These are phyloP conservation scores for Rutstroemia sp. DNA, from an alignment of 2,329 filamentous ascomycete genomes.

Conservation along the genomic window DNA sequence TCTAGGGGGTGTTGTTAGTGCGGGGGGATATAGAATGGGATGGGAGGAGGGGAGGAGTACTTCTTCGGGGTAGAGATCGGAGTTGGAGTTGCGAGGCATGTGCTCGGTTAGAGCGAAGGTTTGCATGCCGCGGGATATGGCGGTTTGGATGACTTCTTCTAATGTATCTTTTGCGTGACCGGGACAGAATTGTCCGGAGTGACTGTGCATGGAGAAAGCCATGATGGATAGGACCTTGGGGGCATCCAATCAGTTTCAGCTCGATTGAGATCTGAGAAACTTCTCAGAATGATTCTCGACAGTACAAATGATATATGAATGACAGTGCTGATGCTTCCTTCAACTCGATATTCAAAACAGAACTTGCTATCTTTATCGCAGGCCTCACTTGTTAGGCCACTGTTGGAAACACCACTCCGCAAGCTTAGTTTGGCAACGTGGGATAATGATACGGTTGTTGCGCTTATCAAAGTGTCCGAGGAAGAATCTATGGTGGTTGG, in stretches of 20 bases:
- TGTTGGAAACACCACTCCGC: neutral
- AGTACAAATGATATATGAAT: neutral
- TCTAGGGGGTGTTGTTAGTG: slow-evolving; percentile 31
- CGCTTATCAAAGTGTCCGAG: neutral
- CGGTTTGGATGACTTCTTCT: slow-evolving; percentile 74
- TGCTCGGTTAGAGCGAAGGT: slow-evolving; percentile 90
- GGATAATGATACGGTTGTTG: neutral
- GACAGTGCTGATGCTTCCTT: neutral
- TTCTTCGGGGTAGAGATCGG: slow-evolving; percentile 91
- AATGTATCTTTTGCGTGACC: slow-evolving; percentile 80
- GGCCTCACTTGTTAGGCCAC: neutral
- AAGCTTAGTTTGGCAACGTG: neutral
- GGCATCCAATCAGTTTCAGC: neutral
- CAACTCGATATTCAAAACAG: neutral
- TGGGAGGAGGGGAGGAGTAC: slow-evolving; percentile 32
- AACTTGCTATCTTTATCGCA: neutral
- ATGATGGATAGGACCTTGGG: slow-evolving; percentile 40
- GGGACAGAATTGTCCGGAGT: slow-evolving; percentile 94
- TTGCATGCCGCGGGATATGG: slow-evolving; percentile 70
- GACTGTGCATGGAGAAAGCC: slow-evolving; percentile 97
- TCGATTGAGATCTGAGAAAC: neutral
- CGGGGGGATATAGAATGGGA: neutral
- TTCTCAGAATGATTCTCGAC: neutral
- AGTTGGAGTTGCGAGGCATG: slow-evolving; percentile 69
- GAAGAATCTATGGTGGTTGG: neutral